Conservation (phyloP, 495 filamentous ascomycete genomes). For the Echria macrotheca region DNA sequence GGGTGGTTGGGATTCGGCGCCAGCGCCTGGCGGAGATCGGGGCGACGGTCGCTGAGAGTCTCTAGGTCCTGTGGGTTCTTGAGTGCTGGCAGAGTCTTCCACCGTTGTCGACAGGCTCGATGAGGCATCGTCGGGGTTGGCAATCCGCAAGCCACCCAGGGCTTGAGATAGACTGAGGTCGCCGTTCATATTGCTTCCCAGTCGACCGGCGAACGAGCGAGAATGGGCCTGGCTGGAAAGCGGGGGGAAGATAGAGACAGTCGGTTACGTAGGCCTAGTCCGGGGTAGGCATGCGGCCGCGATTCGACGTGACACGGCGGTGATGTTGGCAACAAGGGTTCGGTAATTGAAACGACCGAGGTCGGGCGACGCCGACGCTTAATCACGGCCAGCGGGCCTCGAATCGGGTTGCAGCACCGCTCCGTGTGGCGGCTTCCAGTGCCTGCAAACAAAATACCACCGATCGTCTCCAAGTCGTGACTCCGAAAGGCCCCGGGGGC, state of each 20-base stretch:
- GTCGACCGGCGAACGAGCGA: conserved; percentile 3
- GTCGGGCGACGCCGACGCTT: neutral
- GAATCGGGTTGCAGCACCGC: neutral
- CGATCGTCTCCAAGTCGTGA: too few relatives aligned
- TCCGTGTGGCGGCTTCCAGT: too few relatives aligned
- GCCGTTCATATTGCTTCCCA: conserved; percentile 66
- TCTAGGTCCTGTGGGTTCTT: conserved; percentile 8
- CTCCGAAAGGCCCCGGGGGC: neutral
- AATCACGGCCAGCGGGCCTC: neutral
- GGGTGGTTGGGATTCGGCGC: conserved; percentile 16
- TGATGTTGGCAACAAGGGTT: too few relatives aligned
- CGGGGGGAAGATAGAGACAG: too few relatives aligned
- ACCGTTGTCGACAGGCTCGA: conserved; percentile 49
- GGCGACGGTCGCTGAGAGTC: neutral
- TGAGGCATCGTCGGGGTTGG: conserved; percentile 86
- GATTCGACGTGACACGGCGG: too few relatives aligned
- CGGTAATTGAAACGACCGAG: too few relatives aligned
- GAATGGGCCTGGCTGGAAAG: too few relatives aligned
- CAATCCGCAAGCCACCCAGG: conserved; percentile 91
- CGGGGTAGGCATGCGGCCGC: too few relatives aligned
- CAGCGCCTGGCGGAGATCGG: conserved; percentile 5
- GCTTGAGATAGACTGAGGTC: conserved; percentile 90
- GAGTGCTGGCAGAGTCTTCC: conserved; percentile 24
- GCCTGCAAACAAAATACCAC: neutral
- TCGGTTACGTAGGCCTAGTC: too few relatives aligned